A percentile compares a stretch with the other conserved stretches of the same genome.
phyloP scores from a whole-genome alignment of 1,284 basidiomycete genomes.

The Sporisorium reilianum region DNA sequence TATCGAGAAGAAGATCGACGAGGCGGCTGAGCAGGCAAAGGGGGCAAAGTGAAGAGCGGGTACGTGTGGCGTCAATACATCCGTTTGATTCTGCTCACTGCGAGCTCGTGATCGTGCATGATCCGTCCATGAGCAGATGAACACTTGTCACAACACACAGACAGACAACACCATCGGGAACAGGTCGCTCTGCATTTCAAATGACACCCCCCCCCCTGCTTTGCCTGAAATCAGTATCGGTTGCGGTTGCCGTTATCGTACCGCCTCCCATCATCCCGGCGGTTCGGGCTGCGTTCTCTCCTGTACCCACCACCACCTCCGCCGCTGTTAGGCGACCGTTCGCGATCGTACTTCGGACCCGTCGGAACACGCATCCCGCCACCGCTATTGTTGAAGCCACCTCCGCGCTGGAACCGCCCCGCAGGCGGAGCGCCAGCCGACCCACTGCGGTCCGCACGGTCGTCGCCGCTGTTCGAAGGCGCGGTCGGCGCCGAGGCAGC shows the following conservation, averaged over 20 bases:
- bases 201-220: neutral
- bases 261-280: conserved; percentile 10
- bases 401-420: conserved; percentile 25
- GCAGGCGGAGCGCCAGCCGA: neutral
- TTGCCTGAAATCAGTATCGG: conserved; percentile 24
- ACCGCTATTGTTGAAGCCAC: conserved; percentile 9
- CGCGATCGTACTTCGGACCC: conserved; percentile 13
- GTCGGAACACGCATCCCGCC: conserved; percentile 1
- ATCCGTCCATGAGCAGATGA: too few relatives aligned
- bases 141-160: too few relatives aligned
- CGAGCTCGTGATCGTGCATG: neutral
- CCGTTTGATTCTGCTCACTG: too few relatives aligned
- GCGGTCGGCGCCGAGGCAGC: conserved; percentile 29
- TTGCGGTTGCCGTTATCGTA: conserved; percentile 38
- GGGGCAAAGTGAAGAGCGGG: conserved; percentile 11
- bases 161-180: neutral
- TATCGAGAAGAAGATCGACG: conserved; percentile 48
- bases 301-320: conserved; percentile 5
- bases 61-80: neutral
- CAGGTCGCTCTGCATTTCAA: neutral
- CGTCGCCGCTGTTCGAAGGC: conserved; percentile 8
- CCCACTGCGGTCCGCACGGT: conserved; percentile 9
- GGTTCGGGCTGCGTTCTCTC: conserved; percentile 39
- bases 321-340: conserved; percentile 24
- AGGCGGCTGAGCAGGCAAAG: conserved; percentile 34